phyloP scores from a whole-genome alignment of 2,329 filamentous ascomycete genomes.

The Diplodia sapinea region DNA sequence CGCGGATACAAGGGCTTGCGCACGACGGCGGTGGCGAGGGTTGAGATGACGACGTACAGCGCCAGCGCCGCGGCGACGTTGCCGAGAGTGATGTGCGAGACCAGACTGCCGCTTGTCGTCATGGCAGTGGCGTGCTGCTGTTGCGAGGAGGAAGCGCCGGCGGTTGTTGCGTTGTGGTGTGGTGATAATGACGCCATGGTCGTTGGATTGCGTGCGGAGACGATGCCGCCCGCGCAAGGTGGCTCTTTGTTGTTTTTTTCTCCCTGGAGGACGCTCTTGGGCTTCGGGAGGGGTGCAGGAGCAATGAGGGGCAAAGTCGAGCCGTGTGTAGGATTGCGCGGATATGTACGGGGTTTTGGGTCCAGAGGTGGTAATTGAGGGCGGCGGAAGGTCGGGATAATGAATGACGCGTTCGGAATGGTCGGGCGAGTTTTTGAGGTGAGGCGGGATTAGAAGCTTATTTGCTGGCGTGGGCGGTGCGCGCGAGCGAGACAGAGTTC shows the following conservation, averaged over 20 bases:
- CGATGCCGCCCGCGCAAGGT: background rate
- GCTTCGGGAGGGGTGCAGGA: no score
- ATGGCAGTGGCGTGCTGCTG: background rate
- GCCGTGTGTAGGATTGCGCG: background rate
- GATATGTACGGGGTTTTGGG: background rate
- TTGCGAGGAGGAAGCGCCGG: background rate
- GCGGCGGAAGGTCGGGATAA: background rate
- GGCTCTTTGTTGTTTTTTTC: background rate
- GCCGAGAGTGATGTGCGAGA: conserved; percentile 1
- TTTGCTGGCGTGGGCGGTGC: background rate
- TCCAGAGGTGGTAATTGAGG: background rate
- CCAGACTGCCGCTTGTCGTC: background rate
- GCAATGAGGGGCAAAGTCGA: no score
- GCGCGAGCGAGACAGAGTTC: background rate
- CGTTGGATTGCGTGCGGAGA: background rate
- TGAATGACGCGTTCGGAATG: background rate
- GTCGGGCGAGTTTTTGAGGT: background rate
- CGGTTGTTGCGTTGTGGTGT: background rate
- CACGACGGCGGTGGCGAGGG: background rate
- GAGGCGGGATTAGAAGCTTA: background rate
- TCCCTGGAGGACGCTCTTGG: no score
- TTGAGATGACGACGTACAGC: background rate
- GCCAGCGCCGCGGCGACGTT: conserved; percentile 4
- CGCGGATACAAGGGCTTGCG: conserved; percentile 2
- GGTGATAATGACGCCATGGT: background rate